Conservation (phyloP, 2,329 filamentous ascomycete species). For the Pyrenochaeta sp. region DNA sequence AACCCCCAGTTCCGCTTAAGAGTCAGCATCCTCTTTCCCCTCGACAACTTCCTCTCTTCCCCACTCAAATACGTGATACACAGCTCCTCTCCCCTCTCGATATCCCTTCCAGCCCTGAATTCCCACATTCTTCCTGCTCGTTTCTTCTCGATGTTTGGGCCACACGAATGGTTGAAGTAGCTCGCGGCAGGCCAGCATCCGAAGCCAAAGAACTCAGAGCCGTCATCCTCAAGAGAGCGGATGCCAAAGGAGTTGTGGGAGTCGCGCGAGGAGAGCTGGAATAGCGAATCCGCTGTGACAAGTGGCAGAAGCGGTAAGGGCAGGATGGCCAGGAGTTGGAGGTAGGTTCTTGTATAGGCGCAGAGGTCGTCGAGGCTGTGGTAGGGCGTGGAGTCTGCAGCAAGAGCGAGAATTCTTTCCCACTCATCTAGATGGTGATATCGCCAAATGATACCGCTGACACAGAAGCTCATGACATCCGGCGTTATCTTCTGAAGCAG, state of each 20-base stretch:
- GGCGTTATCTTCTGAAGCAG: conserved; percentile 39
- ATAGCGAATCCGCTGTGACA: conserved; percentile 46
- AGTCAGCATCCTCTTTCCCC: conserved; percentile 47
- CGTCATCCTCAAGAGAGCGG: conserved; percentile 54
- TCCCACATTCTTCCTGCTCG: conserved; percentile 53
- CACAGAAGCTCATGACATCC: conserved; percentile 54
- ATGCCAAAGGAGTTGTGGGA: conserved; percentile 60
- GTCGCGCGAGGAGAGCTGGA: conserved; percentile 50
- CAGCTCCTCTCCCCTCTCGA: conserved; percentile 53
- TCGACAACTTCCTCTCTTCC: conserved; percentile 53
- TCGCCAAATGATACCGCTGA: conserved; percentile 51
- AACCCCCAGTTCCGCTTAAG: conserved; percentile 57
- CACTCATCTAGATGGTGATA: conserved; percentile 41
- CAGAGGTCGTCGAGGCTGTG: conserved; percentile 50
- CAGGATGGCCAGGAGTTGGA: conserved; percentile 54
- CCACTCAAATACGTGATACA: conserved; percentile 60
- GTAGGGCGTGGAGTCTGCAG: conserved; percentile 54
- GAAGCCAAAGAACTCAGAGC: conserved; percentile 59
- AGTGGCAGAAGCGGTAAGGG: conserved; percentile 46
- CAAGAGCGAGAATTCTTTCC: conserved; percentile 49
- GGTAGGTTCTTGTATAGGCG: conserved; percentile 51
- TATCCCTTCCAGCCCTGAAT: conserved; percentile 49
- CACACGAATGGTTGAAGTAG: conserved; percentile 60
- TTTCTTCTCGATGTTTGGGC: conserved; percentile 54
- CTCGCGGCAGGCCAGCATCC: conserved; percentile 57